Percentiles rank a stretch among this genome's conserved stretches.
Conservation (phyloP, 2,329 filamentous ascomycete species). For the Botrytis deweyae region DNA sequence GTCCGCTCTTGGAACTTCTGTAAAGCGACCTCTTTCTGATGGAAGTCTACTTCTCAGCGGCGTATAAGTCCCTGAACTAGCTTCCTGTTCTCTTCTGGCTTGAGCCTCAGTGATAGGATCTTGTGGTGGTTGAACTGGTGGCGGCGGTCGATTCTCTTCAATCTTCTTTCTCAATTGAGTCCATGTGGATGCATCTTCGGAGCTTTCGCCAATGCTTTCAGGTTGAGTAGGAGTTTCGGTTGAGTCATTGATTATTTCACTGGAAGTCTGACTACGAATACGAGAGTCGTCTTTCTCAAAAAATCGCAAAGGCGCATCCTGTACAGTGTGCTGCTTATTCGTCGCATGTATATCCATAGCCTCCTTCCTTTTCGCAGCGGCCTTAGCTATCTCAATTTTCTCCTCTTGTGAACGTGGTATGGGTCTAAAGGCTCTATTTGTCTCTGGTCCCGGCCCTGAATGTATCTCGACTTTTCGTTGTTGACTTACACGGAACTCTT, state of each 20-base stretch:
- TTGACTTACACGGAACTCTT: not conserved
- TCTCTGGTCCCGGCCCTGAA: slow-evolving; percentile 33
- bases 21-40: slow-evolving; percentile 2
- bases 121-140: not conserved
- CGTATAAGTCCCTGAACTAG: slow-evolving; percentile 31
- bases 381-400: not conserved
- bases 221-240: not conserved
- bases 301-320: not conserved
- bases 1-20: not conserved
- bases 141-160: slow-evolving; percentile 11
- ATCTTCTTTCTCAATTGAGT: slow-evolving; percentile 26
- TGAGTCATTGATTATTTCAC: slow-evolving; percentile 5
- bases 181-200: slow-evolving; percentile 24
- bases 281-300: not conserved
- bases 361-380: not conserved
- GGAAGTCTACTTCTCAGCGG: slow-evolving; percentile 26
- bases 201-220: not conserved
- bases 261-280: not conserved
- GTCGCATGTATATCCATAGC: slow-evolving; percentile 1
- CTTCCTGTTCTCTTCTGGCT: slow-evolving; percentile 33
- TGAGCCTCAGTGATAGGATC: slow-evolving; percentile 29
- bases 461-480: slow-evolving; percentile 25
- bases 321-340: slow-evolving; percentile 7
- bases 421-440: slow-evolving; percentile 32
- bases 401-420: slow-evolving; percentile 14